A percentile compares a stretch with the other conserved stretches of the same genome.
Conservation (phyloP, 2,329 filamentous ascomycete genomes). For the Cladosporium halotolerans region DNA sequence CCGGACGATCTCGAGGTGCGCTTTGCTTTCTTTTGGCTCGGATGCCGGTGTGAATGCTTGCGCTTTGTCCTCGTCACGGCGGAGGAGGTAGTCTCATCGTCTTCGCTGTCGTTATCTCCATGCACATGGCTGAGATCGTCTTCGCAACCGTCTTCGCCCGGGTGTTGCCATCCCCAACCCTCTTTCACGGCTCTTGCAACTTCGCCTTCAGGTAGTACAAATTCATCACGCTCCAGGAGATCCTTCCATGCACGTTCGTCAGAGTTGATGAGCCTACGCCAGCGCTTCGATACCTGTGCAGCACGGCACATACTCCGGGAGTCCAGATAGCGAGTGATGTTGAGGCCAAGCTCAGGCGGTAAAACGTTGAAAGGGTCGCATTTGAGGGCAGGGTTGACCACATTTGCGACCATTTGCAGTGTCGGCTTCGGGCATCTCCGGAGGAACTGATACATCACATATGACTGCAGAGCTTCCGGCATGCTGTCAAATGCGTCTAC, state of each 20-base stretch:
- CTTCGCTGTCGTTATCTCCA: slow-evolving; percentile 22
- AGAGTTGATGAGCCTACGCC: slow-evolving; percentile 83
- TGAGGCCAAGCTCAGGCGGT: slow-evolving; percentile 78
- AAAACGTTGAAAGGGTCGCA: slow-evolving; percentile 85
- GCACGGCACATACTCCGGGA: slow-evolving; percentile 79
- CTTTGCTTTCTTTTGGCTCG: slow-evolving; percentile 5
- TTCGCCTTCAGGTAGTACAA: slow-evolving; percentile 70
- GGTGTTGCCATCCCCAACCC: slow-evolving; percentile 97
- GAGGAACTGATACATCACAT: slow-evolving; percentile 94
- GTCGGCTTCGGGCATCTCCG: slow-evolving; percentile 82
- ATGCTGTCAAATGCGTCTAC: slow-evolving; percentile 86
- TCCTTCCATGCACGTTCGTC: slow-evolving; percentile 97
- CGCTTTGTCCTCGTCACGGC: slow-evolving; percentile 14
- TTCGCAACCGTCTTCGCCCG: slow-evolving; percentile 64
- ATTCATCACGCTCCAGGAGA: slow-evolving; percentile 78
- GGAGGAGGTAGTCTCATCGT: slow-evolving; percentile 27
- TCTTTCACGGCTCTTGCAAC: slow-evolving; percentile 78
- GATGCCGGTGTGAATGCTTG: slow-evolving; percentile 14
- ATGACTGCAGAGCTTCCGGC: slow-evolving; percentile 85
- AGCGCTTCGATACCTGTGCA: slow-evolving; percentile 88
- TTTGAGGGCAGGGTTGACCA: slow-evolving; percentile 89
- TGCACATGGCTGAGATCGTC: slow-evolving; percentile 63
- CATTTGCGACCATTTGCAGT: slow-evolving; percentile 78
- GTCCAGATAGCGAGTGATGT: slow-evolving; percentile 82
- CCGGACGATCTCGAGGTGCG: slow-evolving; percentile 4